A percentile compares a stretch with the other conserved stretches of the same genome.
Evolutionary conservation across 495 filamentous ascomycete species (phyloP).

Genomic region (Lasiosphaeria ovina): DNA sequence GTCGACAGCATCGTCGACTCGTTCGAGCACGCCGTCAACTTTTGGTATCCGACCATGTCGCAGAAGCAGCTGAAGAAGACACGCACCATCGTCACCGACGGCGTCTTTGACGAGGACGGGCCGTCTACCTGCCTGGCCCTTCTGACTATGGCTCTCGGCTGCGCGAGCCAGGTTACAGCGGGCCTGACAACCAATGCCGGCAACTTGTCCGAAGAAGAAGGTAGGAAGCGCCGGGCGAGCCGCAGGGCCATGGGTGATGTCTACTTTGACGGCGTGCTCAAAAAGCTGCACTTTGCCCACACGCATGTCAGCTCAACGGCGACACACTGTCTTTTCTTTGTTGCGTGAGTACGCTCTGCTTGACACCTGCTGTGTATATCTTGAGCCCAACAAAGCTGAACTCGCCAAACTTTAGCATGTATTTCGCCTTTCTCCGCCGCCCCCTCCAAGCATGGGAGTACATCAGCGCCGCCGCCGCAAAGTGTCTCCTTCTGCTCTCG

Average conservation of each 20-base stretch:
- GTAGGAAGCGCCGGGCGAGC: constrained; percentile 11
- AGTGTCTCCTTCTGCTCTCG: constrained; percentile 40
- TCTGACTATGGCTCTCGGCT: constrained; percentile 34
- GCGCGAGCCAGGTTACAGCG: constrained; percentile 28
- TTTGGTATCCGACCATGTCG: constrained; percentile 37
- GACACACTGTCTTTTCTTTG: constrained; percentile 37
- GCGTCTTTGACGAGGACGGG: constrained; percentile 19
- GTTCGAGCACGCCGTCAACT: constrained; percentile 34
- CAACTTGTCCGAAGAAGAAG: constrained; percentile 7
- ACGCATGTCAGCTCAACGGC: constrained; percentile 32
- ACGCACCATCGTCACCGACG: constrained; percentile 17
- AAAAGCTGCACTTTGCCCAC: constrained; percentile 31
- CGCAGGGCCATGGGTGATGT: constrained; percentile 29
- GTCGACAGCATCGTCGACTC: constrained; percentile 36
- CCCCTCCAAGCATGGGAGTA: constrained; percentile 38
- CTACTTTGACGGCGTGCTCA: constrained; percentile 34
- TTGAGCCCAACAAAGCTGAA: not conserved
- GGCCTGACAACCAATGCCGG: constrained; percentile 10
- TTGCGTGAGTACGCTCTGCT: constrained; percentile 22
- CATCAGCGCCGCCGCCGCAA: constrained; percentile 32
- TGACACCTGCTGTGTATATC: not conserved
- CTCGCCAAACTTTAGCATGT: constrained; percentile 22
- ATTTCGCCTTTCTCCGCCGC: constrained; percentile 36
- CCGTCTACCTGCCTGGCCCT: constrained; percentile 30
- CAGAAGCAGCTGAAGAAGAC: constrained; percentile 20